Evolutionary conservation across 106 monocot species (phyloP), one percentile per base, ranked within the genome.

Genomic region (Allium fistulosum): DNA sequence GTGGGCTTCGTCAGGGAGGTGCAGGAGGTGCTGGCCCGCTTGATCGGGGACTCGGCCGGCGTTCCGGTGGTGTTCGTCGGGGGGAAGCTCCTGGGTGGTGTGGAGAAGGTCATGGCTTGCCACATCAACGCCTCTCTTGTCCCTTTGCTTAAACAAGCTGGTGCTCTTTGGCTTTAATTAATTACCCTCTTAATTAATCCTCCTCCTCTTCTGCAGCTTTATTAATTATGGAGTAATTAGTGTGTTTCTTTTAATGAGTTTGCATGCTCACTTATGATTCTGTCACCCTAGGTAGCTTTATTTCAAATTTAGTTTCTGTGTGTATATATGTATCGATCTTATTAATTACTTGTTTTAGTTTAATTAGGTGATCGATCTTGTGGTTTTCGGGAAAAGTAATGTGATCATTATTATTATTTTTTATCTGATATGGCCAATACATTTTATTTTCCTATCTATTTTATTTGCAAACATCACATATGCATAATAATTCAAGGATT

Each of bases 91-190:
- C 70, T 88, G 49, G 88, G 88, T 1, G 81, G 81, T 46, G 73
- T 88, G 84, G 88, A 88, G 53, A 73, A 81, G 17, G 80, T 88
- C 28, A 81, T 88, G 88, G 81, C 84, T 8, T 75, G 79, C 13
- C 88, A 88, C 65, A 88, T 88, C 68, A 81, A 81, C 22, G 88
- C 84, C 16, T 76, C 81, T 6, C 81, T 88, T 59, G 88, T 88
- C 13, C 88, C 88, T 2, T 76, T 81, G 46, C 79, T 88, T 70
- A 88, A 88, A 52, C 74, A 88, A 26, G 88, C 88, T 51, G 88
- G 88, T 13, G 88, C 88, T 7, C 88, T 88, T 56, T 88, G 88
- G 88, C 83, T 74, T 17, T 53, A 53, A 53, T 55, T 55, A 55
- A 55, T 55, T 53, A 53, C 1, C 52, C 52, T 10, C 13, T 53